phyloP scores from a whole-genome alignment of 495 filamentous ascomycete genomes.

The Lophium mytilinum region DNA sequence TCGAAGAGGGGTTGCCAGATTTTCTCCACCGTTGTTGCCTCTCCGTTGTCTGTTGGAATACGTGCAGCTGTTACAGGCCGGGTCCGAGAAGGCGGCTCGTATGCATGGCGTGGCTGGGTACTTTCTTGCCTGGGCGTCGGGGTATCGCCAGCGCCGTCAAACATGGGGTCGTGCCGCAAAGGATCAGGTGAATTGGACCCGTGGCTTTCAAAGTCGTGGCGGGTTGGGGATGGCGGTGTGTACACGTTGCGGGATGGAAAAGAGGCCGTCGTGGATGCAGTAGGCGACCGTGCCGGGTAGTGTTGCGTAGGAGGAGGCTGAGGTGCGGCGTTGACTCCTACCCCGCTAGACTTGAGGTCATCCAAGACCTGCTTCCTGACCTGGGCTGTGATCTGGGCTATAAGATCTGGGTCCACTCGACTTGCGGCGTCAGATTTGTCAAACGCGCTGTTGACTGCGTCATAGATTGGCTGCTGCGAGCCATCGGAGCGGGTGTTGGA shows the following conservation, averaged over 20 bases:
- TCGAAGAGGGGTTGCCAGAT: constrained; percentile 77
- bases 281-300: constrained; percentile 15
- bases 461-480: constrained; percentile 30
- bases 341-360: constrained; percentile 22
- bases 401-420: constrained; percentile 30
- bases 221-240: constrained; percentile 35
- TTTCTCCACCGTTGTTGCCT: constrained; percentile 54
- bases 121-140: constrained; percentile 39
- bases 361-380: constrained; percentile 30
- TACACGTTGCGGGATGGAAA: constrained; percentile 32
- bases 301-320: constrained; percentile 21
- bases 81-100: constrained; percentile 22
- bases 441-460: constrained; percentile 35
- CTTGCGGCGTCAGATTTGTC: constrained; percentile 30
- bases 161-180: constrained; percentile 12
- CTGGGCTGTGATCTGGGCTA: constrained; percentile 33
- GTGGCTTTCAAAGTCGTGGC: constrained; percentile 19
- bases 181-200: constrained; percentile 22
- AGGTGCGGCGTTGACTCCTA: constrained; percentile 2
- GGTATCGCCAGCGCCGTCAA: constrained; percentile 32
- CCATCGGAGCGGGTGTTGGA: constrained; percentile 23
- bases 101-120: constrained; percentile 13
- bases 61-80: constrained; percentile 41
- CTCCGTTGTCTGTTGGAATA: constrained; percentile 38
- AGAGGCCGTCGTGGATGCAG: constrained; percentile 25